Evolutionary conservation across 169 alveolate species (phyloP), one percentile per base, ranked within the genome.

Genomic region (Fabrea salina): DNA sequence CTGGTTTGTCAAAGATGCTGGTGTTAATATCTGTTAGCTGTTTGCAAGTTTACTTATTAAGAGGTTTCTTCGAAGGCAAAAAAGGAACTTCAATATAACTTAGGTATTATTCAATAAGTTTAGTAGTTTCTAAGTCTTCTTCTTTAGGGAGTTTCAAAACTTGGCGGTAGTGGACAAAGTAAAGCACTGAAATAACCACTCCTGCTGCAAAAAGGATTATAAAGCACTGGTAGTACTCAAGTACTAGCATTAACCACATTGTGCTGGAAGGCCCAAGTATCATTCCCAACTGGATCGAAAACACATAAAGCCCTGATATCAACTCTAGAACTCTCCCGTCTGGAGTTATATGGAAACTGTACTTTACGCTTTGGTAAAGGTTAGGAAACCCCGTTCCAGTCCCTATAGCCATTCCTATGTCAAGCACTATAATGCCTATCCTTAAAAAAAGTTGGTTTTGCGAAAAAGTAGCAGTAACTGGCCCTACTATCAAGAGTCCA

Each of bases 31-130:
- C 33, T 22, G 33, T 70, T n/a, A 25, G 50, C 11, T 70, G 43
- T 4, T 16, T 33, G 22, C 66, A 70, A 66, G 33, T 70, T 49
- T 70, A 22, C 11, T 27, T 70, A 25, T 16, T 70, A 39, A 43
- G 66, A 70, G 49, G 67, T 50, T 70, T 47, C 30, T 70, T 70
- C 37, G 43, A 70, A 7, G 67, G 8, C 25, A 54, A 54, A 19
- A 54, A n/a, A n/a, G n/a, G n/a, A n/a, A n/a, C n/a, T n/a, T n/a
- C n/a, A n/a, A n/a, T n/a, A 44, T n/a, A n/a, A n/a, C n/a, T n/a
- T n/a, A n/a, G n/a, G n/a, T n/a, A n/a, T n/a, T n/a, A n/a, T n/a
- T n/a, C n/a, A n/a, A n/a, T n/a, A n/a, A n/a, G n/a, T n/a, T n/a
- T n/a, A n/a, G n/a, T n/a, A n/a, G n/a, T n/a, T n/a, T n/a, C n/a